Percentiles rank a stretch among this genome's conserved stretches.
phyloP scores from a whole-genome alignment of 257 asterid genomes.

The Cruciata laevipes region DNA sequence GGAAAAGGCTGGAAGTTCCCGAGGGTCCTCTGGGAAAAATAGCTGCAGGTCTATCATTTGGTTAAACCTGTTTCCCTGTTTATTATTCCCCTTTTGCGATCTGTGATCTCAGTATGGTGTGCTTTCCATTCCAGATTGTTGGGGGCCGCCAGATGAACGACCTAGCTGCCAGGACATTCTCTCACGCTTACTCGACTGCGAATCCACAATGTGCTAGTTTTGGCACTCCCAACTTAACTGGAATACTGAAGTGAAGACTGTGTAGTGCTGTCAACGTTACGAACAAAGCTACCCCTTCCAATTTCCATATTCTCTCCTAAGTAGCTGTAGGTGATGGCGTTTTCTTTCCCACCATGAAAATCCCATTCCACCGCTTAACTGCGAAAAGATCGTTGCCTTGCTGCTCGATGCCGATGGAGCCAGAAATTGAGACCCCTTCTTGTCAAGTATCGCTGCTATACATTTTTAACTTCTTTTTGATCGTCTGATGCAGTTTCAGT shows the following conservation, averaged over 20 bases:
- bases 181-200: constrained; percentile 58
- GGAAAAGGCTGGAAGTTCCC: constrained; percentile 68
- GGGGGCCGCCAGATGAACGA: constrained; percentile 83
- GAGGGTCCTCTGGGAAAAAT: constrained; percentile 71
- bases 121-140: constrained; percentile 55
- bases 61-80: neutral
- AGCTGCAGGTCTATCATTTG: constrained; percentile 40
- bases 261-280: neutral
- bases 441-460: neutral
- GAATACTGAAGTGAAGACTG: neutral
- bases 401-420: neutral
- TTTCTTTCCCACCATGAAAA: neutral
- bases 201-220: constrained; percentile 31
- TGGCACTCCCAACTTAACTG: neutral
- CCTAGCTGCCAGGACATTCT: constrained; percentile 72
- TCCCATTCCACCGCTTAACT: neutral
- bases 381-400: neutral
- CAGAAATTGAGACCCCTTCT: neutral
- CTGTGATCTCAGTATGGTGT: constrained; percentile 1
- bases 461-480: neutral
- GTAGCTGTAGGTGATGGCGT: neutral
- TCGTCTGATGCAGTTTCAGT: neutral
- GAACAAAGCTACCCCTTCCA: neutral
- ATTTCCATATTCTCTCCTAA: neutral
- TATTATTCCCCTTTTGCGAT: neutral